Conservation (phyloP, 345 rosid genomes). For the Populus alba region DNA sequence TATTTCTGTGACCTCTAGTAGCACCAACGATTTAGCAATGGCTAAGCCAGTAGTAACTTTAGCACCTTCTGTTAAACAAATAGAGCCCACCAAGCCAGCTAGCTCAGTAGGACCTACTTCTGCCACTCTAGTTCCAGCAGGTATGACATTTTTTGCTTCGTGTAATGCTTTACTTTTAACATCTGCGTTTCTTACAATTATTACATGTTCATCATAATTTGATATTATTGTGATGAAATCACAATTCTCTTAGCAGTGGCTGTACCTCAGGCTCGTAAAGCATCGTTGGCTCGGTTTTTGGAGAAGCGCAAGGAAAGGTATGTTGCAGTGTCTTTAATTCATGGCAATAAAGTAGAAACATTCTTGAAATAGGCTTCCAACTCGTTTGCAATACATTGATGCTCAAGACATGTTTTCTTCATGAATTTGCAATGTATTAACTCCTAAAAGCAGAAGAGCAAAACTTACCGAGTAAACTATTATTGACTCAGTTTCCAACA, state of each 20-base stretch:
- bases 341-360: not conserved
- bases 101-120: constrained; percentile 10
- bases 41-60: not conserved
- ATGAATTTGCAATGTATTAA: no score
- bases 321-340: not conserved
- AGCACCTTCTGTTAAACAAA: constrained; percentile 24
- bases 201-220: not conserved
- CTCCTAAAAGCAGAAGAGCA: no score
- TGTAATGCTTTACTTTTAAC: not conserved
- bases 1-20: constrained; percentile 21
- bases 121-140: constrained; percentile 34
- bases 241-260: constrained; percentile 27
- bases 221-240: not conserved
- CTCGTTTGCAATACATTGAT: not conserved
- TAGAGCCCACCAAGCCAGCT: constrained; percentile 4
- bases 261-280: constrained; percentile 36
- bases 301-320: constrained; percentile 40
- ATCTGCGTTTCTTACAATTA: not conserved
- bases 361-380: not conserved
- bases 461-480: no score
- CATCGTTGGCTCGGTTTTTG: constrained; percentile 30
- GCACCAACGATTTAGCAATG: constrained; percentile 22
- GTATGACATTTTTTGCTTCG: constrained; percentile 21
- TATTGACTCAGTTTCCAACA: not conserved
- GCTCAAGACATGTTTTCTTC: not conserved